Conservation (phyloP, 176 grass and related monocot genomes). For the Bolboschoenus planiculmis region DNA sequence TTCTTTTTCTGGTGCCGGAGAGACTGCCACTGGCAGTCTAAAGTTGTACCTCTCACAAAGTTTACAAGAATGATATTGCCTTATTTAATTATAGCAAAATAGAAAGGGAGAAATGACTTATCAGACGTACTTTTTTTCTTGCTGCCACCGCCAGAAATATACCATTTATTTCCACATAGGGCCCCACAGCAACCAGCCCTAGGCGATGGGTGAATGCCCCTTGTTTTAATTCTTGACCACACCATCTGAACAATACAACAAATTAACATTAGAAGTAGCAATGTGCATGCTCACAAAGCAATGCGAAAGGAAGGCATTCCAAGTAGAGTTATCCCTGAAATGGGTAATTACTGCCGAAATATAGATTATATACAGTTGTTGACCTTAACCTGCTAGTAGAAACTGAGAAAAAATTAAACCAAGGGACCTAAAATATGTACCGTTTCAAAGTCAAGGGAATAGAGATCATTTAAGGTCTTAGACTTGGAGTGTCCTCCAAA, state of each 20-base stretch:
- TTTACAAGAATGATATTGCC: background rate
- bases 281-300: background rate
- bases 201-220: slow-evolving; percentile 85
- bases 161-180: slow-evolving; percentile 98
- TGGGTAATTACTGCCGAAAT: background rate
- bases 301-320: background rate
- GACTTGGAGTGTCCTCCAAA: slow-evolving; percentile 96
- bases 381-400: background rate
- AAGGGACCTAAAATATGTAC: slow-evolving; percentile 37
- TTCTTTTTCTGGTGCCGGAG: background rate
- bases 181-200: slow-evolving; percentile 84
- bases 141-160: slow-evolving; percentile 91
- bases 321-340: background rate
- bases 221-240: slow-evolving; percentile 88
- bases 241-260: slow-evolving; percentile 63
- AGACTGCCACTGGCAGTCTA: background rate
- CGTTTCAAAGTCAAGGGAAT: slow-evolving; percentile 90
- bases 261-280: slow-evolving; percentile 4
- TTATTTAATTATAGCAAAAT: background rate
- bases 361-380: background rate
- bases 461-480: slow-evolving; percentile 84
- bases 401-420: background rate
- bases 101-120: background rate
- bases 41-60: background rate
- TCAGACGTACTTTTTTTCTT: slow-evolving; percentile 80